Base-by-base conservation (phyloP, 805 yeast genomes). In the Lachancea nothofagi region DNA sequence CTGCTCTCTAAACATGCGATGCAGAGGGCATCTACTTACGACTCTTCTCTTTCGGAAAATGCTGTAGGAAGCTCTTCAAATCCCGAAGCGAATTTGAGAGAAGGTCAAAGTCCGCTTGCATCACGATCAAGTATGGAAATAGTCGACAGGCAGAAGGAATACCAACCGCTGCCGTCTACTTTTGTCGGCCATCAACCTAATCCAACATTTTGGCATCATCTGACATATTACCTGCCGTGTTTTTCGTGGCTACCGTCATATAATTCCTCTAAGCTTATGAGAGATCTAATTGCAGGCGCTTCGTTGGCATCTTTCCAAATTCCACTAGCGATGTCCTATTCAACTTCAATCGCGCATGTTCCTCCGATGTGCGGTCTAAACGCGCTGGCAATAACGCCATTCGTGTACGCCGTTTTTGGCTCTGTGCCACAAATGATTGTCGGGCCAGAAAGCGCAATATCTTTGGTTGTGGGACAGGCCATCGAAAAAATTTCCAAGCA, bases 401-500 rank as follows among this genome's bases (percentile, higher is more conserved):
- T 82, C n/a, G 64, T 84, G 6, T 88, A 88, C 56, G 71, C 86
- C 5, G 44, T 87, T 3, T 69, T 87, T 43, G 96, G 96, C 0
- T 75, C 93, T 0, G 94, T 87, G 1, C 96, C 96, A 0, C 81
- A 80, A 43, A 77, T 88, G 82, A 78, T 87, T 28, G 94, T 88
- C 14, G 96, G 96, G 0, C 96, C 96, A 1, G 94, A 88, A 59
- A 89, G 90, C 14, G 89, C 95, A 0, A 78, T 86, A 7, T 84
- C 94, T 0, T 67, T 89, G 50, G 78, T 88, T 10, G 78, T 83
- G 19, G 96, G 96, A 1, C 90, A 83, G 50, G 77, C 82, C 0
- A 75, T 85, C 7, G 83, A 80, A 43, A 75, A 71, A n/a, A 57
- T 70, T 33, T 50, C 70, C 18, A 69, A 65, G 17, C 77, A 66